Evolutionary conservation across 495 filamentous ascomycete genomes (phyloP).

Genomic region (Talaromyces adpressus): DNA sequence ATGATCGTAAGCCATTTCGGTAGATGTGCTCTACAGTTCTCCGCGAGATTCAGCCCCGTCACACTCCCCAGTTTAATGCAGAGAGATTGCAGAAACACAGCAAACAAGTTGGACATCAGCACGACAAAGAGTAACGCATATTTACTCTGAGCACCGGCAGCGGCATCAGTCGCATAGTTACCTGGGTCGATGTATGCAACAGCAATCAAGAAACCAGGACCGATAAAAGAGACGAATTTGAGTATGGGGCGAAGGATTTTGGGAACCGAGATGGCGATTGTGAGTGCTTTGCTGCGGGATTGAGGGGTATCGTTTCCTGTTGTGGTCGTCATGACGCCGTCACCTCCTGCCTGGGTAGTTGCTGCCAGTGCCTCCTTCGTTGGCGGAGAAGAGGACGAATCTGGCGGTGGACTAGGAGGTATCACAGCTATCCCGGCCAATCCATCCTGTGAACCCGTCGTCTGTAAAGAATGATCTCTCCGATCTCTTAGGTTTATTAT

Average conservation of each 20-base stretch:
- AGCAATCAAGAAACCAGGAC: slow-evolving; percentile 78
- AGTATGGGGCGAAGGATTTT: slow-evolving; percentile 23
- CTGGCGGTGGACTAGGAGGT: background rate
- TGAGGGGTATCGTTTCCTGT: background rate
- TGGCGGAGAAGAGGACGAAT: background rate
- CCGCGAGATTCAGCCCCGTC: slow-evolving; percentile 73
- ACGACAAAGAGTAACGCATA: slow-evolving; percentile 74
- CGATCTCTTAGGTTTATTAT: slow-evolving; percentile 35
- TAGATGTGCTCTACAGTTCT: slow-evolving; percentile 69
- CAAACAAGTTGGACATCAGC: slow-evolving; percentile 76
- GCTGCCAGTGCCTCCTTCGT: background rate
- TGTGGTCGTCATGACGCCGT: background rate
- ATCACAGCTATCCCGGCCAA: background rate
- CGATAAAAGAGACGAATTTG: slow-evolving; percentile 71
- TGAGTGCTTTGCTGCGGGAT: background rate
- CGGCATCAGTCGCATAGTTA: slow-evolving; percentile 80
- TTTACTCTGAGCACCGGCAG: slow-evolving; percentile 57
- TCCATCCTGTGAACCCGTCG: background rate
- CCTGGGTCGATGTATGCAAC: slow-evolving; percentile 79
- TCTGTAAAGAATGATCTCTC: slow-evolving; percentile 20
- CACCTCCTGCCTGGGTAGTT: background rate
- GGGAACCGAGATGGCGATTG: background rate
- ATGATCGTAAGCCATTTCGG: slow-evolving; percentile 69
- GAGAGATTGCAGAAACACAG: slow-evolving; percentile 74
- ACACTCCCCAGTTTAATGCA: slow-evolving; percentile 83